These are phyloP conservation scores for Aspergillus sp. DNA, from an alignment of 2,329 filamentous ascomycete species.

Conservation along the genomic window DNA sequence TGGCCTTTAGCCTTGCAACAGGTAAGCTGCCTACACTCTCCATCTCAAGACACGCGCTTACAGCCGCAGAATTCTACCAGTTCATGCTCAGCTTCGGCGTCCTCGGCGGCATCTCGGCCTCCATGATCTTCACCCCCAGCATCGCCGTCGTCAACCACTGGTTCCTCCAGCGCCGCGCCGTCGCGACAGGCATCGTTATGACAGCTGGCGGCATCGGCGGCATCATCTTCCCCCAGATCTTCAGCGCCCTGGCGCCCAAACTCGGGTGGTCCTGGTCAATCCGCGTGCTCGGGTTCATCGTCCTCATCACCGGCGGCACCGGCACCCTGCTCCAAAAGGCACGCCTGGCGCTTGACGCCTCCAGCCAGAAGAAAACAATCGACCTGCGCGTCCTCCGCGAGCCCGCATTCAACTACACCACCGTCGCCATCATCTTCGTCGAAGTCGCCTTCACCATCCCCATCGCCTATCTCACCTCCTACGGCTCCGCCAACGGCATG, in stretches of 20 bases:
- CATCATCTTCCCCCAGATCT: constrained; percentile 32
- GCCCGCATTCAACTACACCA: constrained; percentile 16
- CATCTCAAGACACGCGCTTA: not conserved
- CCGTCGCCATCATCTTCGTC: constrained; percentile 23
- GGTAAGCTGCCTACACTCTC: no score
- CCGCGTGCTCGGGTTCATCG: constrained; percentile 38
- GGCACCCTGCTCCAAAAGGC: constrained; percentile 14
- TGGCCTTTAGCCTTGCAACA: not conserved
- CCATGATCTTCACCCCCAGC: constrained; percentile 37
- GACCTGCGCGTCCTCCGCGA: constrained; percentile 22
- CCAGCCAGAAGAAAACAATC: constrained; percentile 13
- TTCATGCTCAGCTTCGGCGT: constrained; percentile 42
- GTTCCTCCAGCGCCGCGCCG: constrained; percentile 34
- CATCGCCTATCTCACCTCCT: constrained; percentile 27
- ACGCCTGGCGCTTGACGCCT: constrained; percentile 13
- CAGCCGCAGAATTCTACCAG: constrained; percentile 38
- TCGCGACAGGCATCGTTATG: constrained; percentile 37
- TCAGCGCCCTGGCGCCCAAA: constrained; percentile 26
- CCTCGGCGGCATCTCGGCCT: constrained; percentile 39
- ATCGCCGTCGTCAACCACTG: constrained; percentile 27
- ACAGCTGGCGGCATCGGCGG: constrained; percentile 33
- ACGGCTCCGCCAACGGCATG: constrained; percentile 11
- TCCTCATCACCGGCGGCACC: constrained; percentile 29
- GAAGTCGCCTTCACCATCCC: constrained; percentile 29
- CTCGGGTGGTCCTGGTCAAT: constrained; percentile 37